A percentile compares a stretch with the other conserved stretches of the same genome.
These are phyloP conservation scores for Daldinia loculata DNA, from an alignment of 495 filamentous ascomycete species.

Conservation along the genomic window DNA sequence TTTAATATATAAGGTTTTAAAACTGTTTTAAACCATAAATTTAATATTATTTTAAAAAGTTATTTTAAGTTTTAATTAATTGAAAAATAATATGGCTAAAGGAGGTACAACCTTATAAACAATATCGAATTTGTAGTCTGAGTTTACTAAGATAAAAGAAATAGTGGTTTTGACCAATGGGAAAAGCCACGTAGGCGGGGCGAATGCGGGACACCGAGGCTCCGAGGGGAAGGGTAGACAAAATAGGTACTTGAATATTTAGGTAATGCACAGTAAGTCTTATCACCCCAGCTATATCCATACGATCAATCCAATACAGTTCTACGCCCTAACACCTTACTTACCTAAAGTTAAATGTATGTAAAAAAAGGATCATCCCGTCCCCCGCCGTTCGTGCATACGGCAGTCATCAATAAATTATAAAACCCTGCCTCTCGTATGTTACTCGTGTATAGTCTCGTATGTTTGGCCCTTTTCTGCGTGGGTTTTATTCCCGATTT, in stretches of 20 bases:
- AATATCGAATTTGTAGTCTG: too few relatives aligned
- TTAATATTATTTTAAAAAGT: too few relatives aligned
- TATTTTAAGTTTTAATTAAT: too few relatives aligned
- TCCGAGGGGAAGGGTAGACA: constrained; percentile 11
- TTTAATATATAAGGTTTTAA: too few relatives aligned
- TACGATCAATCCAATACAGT: not conserved
- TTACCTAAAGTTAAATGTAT: not conserved
- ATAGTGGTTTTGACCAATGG: constrained; percentile 25
- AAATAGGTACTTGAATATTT: not conserved
- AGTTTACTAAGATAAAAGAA: too few relatives aligned
- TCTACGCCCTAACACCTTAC: not conserved
- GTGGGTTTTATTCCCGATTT: constrained; percentile 5
- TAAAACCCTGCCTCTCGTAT: not conserved
- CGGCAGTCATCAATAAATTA: not conserved
- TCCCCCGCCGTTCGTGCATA: constrained; percentile 1
- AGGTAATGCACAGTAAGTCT: not conserved
- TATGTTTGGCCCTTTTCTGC: not conserved
- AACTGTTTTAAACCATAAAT: too few relatives aligned
- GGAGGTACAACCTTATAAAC: too few relatives aligned
- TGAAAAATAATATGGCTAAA: too few relatives aligned
- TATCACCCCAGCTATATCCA: not conserved
- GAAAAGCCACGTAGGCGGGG: constrained; percentile 21
- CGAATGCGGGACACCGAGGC: constrained; percentile 32
- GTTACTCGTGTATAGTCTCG: constrained; percentile 3
- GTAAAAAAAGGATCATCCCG: not conserved